Conservation (phyloP, 2,329 filamentous ascomycete species). For the Byssoonygena ceratinophila region DNA sequence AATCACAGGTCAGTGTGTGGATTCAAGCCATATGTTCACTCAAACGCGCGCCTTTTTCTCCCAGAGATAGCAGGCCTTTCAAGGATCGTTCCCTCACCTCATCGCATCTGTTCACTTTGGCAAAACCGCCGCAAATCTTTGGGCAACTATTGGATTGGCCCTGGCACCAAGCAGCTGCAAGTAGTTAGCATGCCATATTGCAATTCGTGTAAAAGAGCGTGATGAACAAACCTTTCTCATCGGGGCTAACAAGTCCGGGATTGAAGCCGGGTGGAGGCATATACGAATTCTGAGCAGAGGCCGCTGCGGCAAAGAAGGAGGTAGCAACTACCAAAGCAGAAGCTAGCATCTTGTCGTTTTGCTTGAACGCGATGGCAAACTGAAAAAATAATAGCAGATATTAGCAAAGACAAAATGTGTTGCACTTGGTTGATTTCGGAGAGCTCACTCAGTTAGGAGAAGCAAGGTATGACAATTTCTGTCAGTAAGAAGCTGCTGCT, state of each 20-base stretch:
- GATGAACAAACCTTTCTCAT: conserved; percentile 24
- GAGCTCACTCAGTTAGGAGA: background rate
- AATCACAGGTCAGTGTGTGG: background rate
- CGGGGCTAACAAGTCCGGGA: conserved; percentile 30
- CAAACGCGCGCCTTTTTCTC: background rate
- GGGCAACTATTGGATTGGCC: conserved; percentile 52
- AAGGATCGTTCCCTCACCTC: conserved; percentile 37
- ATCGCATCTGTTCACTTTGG: conserved; percentile 46
- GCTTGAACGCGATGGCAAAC: background rate
- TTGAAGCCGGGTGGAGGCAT: conserved; percentile 35
- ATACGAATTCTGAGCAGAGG: conserved; percentile 33
- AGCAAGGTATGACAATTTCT: background rate
- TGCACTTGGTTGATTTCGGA: background rate
- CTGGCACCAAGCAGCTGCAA: conserved; percentile 46
- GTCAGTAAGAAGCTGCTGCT: background rate
- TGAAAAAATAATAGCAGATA: background rate
- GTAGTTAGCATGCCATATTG: background rate
- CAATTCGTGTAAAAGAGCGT: background rate
- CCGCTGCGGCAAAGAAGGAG: conserved; percentile 37
- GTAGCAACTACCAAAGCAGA: conserved; percentile 38
- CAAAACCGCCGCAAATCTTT: conserved; percentile 45
- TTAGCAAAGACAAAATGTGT: background rate
- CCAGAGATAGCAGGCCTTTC: background rate
- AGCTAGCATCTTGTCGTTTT: conserved; percentile 28
- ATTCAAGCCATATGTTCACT: background rate